Conservation (phyloP, 129 eudicot species). For the Chrysanthemum lavandulifolium region DNA sequence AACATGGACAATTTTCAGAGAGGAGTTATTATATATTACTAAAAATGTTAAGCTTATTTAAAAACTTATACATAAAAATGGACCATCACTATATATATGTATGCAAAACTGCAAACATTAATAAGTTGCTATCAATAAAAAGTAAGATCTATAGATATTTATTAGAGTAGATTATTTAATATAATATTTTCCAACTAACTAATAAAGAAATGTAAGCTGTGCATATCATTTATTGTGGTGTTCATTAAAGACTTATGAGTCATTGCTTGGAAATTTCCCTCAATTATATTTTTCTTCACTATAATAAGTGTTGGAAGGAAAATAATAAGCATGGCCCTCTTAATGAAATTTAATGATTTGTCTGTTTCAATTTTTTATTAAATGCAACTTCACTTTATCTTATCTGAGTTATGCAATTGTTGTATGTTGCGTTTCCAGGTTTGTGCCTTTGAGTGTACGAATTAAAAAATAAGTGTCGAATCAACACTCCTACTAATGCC, state of each 20-base stretch:
- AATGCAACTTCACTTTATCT: too few relatives aligned
- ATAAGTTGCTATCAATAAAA: constrained; percentile 15
- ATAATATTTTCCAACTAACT: constrained; percentile 10
- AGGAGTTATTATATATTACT: neutral
- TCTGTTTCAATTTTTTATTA: too few relatives aligned
- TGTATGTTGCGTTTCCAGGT: too few relatives aligned
- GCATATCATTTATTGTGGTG: neutral
- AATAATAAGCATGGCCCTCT: constrained; percentile 24
- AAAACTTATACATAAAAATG: neutral
- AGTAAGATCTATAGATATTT: constrained; percentile 9
- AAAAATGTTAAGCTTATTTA: neutral
- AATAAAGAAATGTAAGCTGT: neutral
- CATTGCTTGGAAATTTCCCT: neutral
- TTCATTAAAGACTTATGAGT: neutral
- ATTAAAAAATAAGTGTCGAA: too few relatives aligned
- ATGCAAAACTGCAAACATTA: neutral
- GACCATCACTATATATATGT: neutral
- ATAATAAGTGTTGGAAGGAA: constrained; percentile 7
- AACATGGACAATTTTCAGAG: too few relatives aligned
- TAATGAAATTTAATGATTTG: too few relatives aligned
- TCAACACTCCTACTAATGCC: neutral
- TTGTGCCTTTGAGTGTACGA: too few relatives aligned
- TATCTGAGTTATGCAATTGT: too few relatives aligned
- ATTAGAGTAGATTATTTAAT: constrained; percentile 6
- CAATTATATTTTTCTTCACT: constrained; percentile 7